Evolutionary conservation across 257 asterid genomes (phyloP), one percentile per base, ranked within the genome.

Genomic region (Galeopsis tetrahit): DNA sequence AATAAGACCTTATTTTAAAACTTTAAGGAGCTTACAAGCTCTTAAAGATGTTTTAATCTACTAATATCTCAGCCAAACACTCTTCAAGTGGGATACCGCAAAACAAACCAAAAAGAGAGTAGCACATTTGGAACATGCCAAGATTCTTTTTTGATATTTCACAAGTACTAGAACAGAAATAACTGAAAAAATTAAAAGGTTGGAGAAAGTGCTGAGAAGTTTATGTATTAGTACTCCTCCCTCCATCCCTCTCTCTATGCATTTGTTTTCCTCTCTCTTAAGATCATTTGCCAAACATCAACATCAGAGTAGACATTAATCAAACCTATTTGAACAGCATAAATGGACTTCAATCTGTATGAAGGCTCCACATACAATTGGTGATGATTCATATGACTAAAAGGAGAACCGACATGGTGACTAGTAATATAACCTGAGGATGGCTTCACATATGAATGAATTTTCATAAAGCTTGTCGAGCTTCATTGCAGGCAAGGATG

Each of bases 391-490:
- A 67, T 43, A 35, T 3, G 44, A 52, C 10, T n/a, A 14, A 14
- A 56, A 13, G 48, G 17, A 6, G 46, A 43, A 63, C 44, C 69
- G 14, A 46, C 42, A 68, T 32, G 7, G 43, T 14, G 71, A 14
- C 36, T 28, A 31, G 62, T 14, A 70, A 34, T 52, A 56, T 63
- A 57, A 93, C 98, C 99, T 90, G 85, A 94, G 91, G 68, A 94
- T 91, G 66, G 99, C 96, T 83, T 91, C 93, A 74, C 99, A 89
- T 63, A 91, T 91, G 85, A 91, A 94, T 28, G 98, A 84, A 74
- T 90, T 94, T 34, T 89, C 89, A 71, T 89, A 94, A 69, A 94
- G 97, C 80, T 78, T 85, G 82, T 95, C 97, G 9, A 95, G 98
- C 81, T 95, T 95, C 78, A 81, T n/a, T 2, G 95, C 89, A 31